A percentile compares a stretch with the other conserved stretches of the same genome.
These are phyloP conservation scores for Blastobotrys robertii DNA, from an alignment of 805 yeast species.

Conservation along the genomic window DNA sequence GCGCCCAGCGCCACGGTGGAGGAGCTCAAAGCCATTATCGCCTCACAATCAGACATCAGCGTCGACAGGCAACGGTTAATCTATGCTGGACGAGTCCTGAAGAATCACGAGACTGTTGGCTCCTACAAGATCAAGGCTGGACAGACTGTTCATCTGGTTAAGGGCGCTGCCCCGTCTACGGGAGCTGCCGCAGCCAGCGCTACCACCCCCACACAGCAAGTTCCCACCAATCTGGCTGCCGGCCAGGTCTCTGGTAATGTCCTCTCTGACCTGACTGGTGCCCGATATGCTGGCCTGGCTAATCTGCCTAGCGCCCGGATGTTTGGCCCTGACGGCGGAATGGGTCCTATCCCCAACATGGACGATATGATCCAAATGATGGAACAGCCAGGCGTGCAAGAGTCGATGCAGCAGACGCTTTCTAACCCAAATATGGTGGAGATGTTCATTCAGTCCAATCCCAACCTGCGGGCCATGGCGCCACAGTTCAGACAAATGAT, in stretches of 20 bases:
- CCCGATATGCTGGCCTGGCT: slow-evolving; percentile 87
- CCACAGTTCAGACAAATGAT: slow-evolving; percentile 81
- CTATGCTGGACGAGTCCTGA: slow-evolving; percentile 88
- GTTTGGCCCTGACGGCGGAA: slow-evolving; percentile 95
- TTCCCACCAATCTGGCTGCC: slow-evolving; percentile 75
- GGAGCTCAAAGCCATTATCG: slow-evolving; percentile 59
- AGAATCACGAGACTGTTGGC: slow-evolving; percentile 66
- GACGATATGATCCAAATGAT: slow-evolving; percentile 67
- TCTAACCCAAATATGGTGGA: slow-evolving; percentile 86
- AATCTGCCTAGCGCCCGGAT: slow-evolving; percentile 78
- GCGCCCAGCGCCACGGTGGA: slow-evolving; percentile 46
- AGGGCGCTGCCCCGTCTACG: slow-evolving; percentile 49
- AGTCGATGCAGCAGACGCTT: slow-evolving; percentile 71
- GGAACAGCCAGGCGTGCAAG: slow-evolving; percentile 73
- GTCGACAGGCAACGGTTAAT: slow-evolving; percentile 78
- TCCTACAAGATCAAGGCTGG: slow-evolving; percentile 77
- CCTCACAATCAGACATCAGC: slow-evolving; percentile 53
- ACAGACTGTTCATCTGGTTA: slow-evolving; percentile 82
- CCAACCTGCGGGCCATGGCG: slow-evolving; percentile 73
- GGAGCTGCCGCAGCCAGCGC: slow-evolving; percentile 17
- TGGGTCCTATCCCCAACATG: slow-evolving; percentile 66
- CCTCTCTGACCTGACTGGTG: slow-evolving; percentile 85
- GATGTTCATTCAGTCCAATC: slow-evolving; percentile 68
- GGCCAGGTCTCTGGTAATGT: slow-evolving; percentile 89
- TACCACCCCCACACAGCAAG: slow-evolving; percentile 19